Base-by-base conservation (phyloP, 495 filamentous ascomycete genomes). In the Cudoniella acicularis region DNA sequence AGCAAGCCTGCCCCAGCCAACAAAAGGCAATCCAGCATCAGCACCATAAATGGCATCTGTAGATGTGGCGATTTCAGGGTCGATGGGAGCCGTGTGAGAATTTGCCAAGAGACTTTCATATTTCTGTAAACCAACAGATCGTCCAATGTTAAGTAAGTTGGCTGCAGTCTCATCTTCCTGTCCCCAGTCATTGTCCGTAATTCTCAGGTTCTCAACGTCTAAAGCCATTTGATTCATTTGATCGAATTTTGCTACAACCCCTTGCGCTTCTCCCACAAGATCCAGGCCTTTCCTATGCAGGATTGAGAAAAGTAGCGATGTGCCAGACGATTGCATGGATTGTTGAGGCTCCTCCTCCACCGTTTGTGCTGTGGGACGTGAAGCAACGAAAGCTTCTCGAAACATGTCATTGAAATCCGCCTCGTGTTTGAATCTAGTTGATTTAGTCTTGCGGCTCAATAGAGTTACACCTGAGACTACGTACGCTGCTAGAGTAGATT, bases 71-170 rank as follows among this genome's bases (percentile, higher is more conserved):
- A 41, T 43, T 1, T 54, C 57, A 2, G 26, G 51, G 2, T 56
- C 56, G n/a, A 62, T 22, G 6, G 26, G 22, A 16, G 36, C 42
- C 18, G 56, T 48, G 13, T 20, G 24, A 4, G 23, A 49, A 1
- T 49, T 52, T 11, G 46, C 27, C 22, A 64, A 16, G 3, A 40
- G 8, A 25, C 20, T 43, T n/a, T 63, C 25, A 6, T 57, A 55
- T 16, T 55, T 62, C 21, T 62, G 27, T 17, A 60, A 25, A 1
- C 57, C 61, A 18, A 57, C 48, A 60, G 63, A 63, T 21, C 57
- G 64, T 21, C 66, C 70, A 50, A 64, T 64, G 11, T 69, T 64
- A 62, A 79, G 75, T 24, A 78, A 21, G 0, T 66, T 61, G 21
- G 58, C 56, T 3, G 67, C 64, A 40, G 71, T 43, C 1, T 57